Evolutionary conservation across 2,329 filamentous ascomycete species (phyloP).

Genomic region (Stenocarpella maydis): DNA sequence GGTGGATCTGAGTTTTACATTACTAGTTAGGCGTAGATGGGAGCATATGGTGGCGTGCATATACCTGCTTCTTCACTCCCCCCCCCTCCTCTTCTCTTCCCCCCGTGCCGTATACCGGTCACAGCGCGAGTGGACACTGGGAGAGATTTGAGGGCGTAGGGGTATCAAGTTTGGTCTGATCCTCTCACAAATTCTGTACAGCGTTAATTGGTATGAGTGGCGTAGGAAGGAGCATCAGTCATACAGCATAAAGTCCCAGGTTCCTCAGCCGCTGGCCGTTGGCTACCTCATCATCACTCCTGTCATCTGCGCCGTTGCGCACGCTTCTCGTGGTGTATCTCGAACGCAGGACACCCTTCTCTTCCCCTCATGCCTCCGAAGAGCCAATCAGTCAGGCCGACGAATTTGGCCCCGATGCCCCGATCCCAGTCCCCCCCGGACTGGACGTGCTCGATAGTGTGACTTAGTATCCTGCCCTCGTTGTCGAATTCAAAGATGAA

Average conservation of each 20-base stretch:
- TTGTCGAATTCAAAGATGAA: slow-evolving; percentile 97
- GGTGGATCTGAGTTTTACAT: not conserved
- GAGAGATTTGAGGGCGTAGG: not conserved
- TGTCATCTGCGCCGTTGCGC: slow-evolving; percentile 30
- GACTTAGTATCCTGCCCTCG: slow-evolving; percentile 82
- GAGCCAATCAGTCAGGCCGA: slow-evolving; percentile 94
- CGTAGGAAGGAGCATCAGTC: slow-evolving; percentile 20
- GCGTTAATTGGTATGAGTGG: slow-evolving; percentile 33
- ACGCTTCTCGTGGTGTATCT: slow-evolving; percentile 29
- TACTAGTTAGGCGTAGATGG: not conserved
- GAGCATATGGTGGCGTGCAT: not conserved
- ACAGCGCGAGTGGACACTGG: not conserved
- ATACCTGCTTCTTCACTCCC: no score
- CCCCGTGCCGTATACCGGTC: not conserved
- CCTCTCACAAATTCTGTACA: not conserved
- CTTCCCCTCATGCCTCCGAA: slow-evolving; percentile 74
- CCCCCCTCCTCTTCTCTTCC: not conserved
- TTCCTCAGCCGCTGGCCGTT: slow-evolving; percentile 4
- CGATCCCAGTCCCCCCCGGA: slow-evolving; percentile 84
- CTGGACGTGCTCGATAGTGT: slow-evolving; percentile 94
- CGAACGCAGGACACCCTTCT: slow-evolving; percentile 39
- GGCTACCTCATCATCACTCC: not conserved
- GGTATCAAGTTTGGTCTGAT: slow-evolving; percentile 19
- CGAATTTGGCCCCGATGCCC: slow-evolving; percentile 81
- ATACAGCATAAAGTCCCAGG: slow-evolving; percentile 10